phyloP scores from a whole-genome alignment of 176 grass and related monocot genomes.

The Poa pratensis region DNA sequence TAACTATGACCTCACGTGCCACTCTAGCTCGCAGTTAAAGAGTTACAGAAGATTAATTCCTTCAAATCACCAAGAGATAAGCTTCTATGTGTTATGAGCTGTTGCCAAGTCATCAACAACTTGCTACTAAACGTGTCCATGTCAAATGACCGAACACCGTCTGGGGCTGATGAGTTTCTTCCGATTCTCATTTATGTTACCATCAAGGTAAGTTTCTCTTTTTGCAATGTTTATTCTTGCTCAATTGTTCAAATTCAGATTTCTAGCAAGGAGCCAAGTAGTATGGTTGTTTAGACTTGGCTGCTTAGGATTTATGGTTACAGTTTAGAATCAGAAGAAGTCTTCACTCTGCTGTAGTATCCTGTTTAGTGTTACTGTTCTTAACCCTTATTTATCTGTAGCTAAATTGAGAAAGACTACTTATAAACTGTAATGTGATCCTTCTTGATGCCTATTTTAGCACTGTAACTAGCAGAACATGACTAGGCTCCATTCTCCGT shows the following conservation, averaged over 20 bases:
- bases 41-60: slow-evolving; percentile 90
- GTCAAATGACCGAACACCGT: slow-evolving; percentile 60
- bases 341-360: neutral
- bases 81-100: slow-evolving; percentile 85
- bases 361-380: neutral
- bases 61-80: slow-evolving; percentile 88
- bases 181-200: slow-evolving; percentile 93
- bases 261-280: neutral
- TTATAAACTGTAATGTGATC: neutral
- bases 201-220: slow-evolving; percentile 74
- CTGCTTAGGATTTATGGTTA: neutral
- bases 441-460: neutral
- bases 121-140: slow-evolving; percentile 83
- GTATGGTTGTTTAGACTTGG: neutral
- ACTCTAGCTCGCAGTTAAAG: slow-evolving; percentile 85
- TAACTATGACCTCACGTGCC: slow-evolving; percentile 20
- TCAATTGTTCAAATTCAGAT: slow-evolving; percentile 11
- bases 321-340: neutral
- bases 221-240: slow-evolving; percentile 36
- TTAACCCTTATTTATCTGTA: neutral
- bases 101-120: slow-evolving; percentile 96
- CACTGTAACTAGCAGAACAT: neutral
- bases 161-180: slow-evolving; percentile 95
- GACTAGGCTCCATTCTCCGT: neutral
- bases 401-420: neutral